Base-by-base conservation (phyloP, 148 eudicot species). In the Agrostemma githago region DNA sequence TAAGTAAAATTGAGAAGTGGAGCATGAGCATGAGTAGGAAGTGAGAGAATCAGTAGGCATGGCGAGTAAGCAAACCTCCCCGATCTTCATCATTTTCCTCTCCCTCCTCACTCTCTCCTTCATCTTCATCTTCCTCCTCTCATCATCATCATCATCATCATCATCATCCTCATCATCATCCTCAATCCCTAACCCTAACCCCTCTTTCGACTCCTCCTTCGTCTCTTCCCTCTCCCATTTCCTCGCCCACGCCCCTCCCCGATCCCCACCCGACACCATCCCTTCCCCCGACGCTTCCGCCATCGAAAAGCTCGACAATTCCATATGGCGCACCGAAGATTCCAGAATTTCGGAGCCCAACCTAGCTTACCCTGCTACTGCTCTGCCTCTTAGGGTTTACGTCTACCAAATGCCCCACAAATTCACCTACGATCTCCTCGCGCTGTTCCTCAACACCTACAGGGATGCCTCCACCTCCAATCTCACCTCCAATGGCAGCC, bases 401-500 rank as follows among this genome's bases (percentile, higher is more conserved):
- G 97, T 95, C 2, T 95, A 95, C n/a, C 87, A 92, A 19, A 95
- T 95, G 97, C 97, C 97, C 0, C 37, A 74, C n/a, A 95, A 92
- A 56, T 95, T 92, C 77, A 95, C 99, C 2, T 90, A 84, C 57
- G 94, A 95, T 90, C 68, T 95, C 82, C 85, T 95, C 12, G 68
- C 81, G 84, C 72, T 95, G 83, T 95, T 90, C 53, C 80, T 66
- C 9, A 84, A 79, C 78, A 80, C 94, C 0, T 95, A 95, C 53
- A 83, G 63, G 61, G 91, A 89, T 59, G 92, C 96, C 12, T 73
- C 72, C 53, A 95, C 96, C 16, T 73, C 72, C 41, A 89, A 92
- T 83, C 84, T 90, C 62, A 95, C 99, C 43, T 95, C 97, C 39
- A 95, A 95, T 79, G 97, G 97, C 15, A 92, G 97, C 72, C 99